Conservation (phyloP, 2,329 filamentous ascomycete species). For the Onygena corvina region DNA sequence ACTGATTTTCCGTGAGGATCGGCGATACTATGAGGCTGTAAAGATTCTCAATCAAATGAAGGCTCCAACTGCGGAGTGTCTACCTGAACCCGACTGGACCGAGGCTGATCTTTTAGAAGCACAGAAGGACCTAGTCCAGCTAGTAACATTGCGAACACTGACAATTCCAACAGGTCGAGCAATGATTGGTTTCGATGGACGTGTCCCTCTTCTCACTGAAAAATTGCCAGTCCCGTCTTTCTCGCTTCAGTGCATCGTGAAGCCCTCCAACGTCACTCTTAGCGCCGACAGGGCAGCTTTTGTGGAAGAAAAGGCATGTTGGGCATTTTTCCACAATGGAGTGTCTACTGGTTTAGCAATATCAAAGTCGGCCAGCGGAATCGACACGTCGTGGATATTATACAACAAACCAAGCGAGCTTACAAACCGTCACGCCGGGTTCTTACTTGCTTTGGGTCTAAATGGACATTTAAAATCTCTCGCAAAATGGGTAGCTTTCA, state of each 20-base stretch:
- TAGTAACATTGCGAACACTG: constrained; percentile 73
- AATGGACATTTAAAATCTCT: constrained; percentile 91
- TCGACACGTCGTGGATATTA: constrained; percentile 96
- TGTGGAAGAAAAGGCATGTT: constrained; percentile 92
- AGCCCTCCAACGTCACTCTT: constrained; percentile 80
- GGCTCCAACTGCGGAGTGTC: constrained; percentile 64
- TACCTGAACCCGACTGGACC: constrained; percentile 62
- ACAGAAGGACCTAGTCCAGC: constrained; percentile 80
- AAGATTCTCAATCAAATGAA: constrained; percentile 75
- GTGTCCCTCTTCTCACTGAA: constrained; percentile 80
- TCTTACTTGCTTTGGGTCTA: constrained; percentile 76
- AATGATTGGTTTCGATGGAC: constrained; percentile 75
- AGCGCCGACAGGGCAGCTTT: constrained; percentile 81
- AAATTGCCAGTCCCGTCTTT: constrained; percentile 84
- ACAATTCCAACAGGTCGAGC: constrained; percentile 79
- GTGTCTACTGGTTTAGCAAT: constrained; percentile 88
- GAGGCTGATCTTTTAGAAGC: constrained; percentile 82
- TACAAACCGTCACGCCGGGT: constrained; percentile 91
- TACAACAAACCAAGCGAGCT: constrained; percentile 93
- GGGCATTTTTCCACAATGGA: constrained; percentile 97
- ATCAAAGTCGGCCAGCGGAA: constrained; percentile 76
- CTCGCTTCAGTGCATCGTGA: constrained; percentile 81
- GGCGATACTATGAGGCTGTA: constrained; percentile 75
- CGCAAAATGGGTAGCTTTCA: constrained; percentile 97
- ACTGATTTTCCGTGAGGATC: constrained; percentile 81